Conservation (phyloP, 441 rosid species). For the Geranium incanum region DNA sequence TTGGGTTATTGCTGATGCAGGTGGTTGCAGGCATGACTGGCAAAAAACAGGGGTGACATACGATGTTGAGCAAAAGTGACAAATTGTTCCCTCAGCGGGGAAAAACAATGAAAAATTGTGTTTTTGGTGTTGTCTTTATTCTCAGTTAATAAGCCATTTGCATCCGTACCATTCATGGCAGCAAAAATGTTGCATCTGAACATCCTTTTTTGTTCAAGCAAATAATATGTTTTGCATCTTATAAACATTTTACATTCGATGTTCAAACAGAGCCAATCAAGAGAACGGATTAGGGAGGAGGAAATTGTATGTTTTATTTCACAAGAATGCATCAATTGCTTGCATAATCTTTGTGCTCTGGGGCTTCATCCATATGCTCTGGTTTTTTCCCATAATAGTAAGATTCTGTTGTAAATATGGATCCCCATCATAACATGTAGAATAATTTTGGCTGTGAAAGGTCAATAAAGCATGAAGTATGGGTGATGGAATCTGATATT, state of each 20-base stretch:
- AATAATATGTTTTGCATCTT: neutral
- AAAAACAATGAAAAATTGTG: neutral
- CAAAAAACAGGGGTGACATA: conserved; percentile 42
- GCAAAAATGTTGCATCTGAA: neutral
- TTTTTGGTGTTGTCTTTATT: conserved; percentile 1
- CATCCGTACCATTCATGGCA: conserved; percentile 13
- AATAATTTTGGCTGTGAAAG: too few species aligned
- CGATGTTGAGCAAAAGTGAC: conserved; percentile 8
- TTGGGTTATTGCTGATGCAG: conserved; percentile 32
- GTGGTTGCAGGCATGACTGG: conserved; percentile 84
- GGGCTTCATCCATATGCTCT: neutral
- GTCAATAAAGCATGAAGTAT: too few species aligned
- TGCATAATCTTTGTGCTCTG: neutral
- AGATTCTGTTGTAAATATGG: too few species aligned
- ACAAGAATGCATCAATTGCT: neutral
- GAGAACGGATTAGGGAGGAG: neutral
- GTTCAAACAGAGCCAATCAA: neutral
- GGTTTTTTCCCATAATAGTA: neutral
- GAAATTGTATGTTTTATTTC: neutral
- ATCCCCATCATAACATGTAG: too few species aligned
- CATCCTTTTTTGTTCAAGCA: conserved; percentile 11
- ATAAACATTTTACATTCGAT: too few species aligned
- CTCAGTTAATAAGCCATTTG: conserved; percentile 38
- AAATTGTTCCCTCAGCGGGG: neutral
- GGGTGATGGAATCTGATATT: too few species aligned